These are phyloP conservation scores for Solanum appendiculatum DNA, from an alignment of 257 asterid genomes.

Conservation along the genomic window DNA sequence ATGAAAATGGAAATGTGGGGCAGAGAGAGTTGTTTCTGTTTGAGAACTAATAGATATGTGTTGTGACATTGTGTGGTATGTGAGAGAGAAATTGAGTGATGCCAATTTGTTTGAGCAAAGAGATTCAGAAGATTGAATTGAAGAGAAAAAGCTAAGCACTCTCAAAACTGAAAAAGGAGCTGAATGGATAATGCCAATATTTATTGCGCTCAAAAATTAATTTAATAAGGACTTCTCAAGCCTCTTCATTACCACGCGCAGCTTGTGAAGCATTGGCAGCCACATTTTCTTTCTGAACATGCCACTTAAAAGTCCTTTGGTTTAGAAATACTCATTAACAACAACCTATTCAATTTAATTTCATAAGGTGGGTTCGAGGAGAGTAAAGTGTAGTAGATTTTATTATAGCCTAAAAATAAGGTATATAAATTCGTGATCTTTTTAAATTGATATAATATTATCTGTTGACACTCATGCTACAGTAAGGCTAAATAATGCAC, in stretches of 20 bases:
- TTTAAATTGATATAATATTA: too few relatives aligned
- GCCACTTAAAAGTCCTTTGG: too few relatives aligned
- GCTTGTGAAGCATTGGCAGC: neutral
- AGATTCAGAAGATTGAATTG: neutral
- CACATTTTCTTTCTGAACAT: too few relatives aligned
- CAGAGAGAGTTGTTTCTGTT: neutral
- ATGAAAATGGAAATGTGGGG: slow-evolving; percentile 1
- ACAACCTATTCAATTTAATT: too few relatives aligned
- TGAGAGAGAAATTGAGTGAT: slow-evolving; percentile 2
- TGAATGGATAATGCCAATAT: slow-evolving; percentile 1
- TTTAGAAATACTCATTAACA: too few relatives aligned
- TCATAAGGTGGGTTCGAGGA: too few relatives aligned
- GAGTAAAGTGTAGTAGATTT: too few relatives aligned
- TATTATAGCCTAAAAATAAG: too few relatives aligned
- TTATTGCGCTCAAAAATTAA: neutral
- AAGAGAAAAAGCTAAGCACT: neutral
- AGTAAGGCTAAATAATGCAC: too few relatives aligned
- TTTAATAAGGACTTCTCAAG: neutral
- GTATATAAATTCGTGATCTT: too few relatives aligned
- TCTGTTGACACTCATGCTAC: too few relatives aligned
- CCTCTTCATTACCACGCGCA: neutral
- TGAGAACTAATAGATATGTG: neutral
- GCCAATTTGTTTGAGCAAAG: neutral
- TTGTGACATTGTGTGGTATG: slow-evolving; percentile 2
- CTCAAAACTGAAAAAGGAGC: neutral